Percentiles rank a stretch among this genome's conserved stretches.
These are phyloP conservation scores for Plicaturopsis crispa DNA, from an alignment of 768 basidiomycete species.

Conservation along the genomic window DNA sequence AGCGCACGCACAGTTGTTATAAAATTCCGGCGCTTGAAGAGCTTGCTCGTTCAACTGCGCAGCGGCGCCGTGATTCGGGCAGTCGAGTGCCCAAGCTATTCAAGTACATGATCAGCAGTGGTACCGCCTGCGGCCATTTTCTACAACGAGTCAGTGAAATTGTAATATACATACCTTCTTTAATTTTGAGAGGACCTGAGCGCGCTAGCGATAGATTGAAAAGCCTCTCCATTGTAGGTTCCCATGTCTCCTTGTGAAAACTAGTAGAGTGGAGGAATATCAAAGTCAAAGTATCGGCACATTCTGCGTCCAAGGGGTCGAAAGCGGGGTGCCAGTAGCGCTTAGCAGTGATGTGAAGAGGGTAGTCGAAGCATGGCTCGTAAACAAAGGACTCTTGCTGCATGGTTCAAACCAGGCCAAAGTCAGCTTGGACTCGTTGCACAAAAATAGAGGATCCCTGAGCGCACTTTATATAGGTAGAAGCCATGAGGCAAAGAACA, in stretches of 20 bases:
- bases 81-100: conserved; percentile 68
- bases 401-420: too few relatives aligned
- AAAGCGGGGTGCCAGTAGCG: conserved; percentile 42
- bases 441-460: too few relatives aligned
- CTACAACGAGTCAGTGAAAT: too few relatives aligned
- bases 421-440: too few relatives aligned
- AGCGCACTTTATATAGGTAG: too few relatives aligned
- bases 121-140: too few relatives aligned
- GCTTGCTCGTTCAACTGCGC: conserved; percentile 42
- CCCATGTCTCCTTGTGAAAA: conserved; percentile 73
- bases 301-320: conserved; percentile 11
- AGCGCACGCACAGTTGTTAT: conserved; percentile 34
- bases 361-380: conserved; percentile 33
- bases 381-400: conserved; percentile 21
- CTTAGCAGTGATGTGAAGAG: conserved; percentile 48
- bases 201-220: conserved; percentile 25
- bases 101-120: too few relatives aligned
- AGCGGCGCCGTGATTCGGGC: conserved; percentile 67
- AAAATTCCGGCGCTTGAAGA: conserved; percentile 35
- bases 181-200: conserved; percentile 24
- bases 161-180: too few relatives aligned
- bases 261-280: conserved; percentile 50
- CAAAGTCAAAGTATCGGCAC: background rate
- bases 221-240: conserved; percentile 45
- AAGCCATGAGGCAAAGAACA: too few relatives aligned